These are phyloP conservation scores for Sarocladium oryzae DNA, from an alignment of 2,329 filamentous ascomycete species.

Conservation along the genomic window DNA sequence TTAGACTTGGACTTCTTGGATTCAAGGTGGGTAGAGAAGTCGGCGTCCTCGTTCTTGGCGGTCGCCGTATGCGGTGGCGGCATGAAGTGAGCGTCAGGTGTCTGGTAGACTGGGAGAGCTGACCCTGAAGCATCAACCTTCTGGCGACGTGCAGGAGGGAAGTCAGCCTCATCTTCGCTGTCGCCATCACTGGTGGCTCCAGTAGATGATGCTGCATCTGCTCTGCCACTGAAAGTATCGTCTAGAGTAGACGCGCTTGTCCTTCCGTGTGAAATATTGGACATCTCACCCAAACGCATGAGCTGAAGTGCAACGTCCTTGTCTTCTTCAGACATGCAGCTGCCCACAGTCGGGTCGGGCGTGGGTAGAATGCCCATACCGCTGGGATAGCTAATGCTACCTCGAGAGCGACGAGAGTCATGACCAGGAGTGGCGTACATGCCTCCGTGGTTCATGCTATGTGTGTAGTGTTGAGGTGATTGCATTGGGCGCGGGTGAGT, in stretches of 20 bases:
- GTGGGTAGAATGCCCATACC: slow-evolving; percentile 67
- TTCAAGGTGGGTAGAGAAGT: slow-evolving; percentile 26
- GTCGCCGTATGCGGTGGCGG: slow-evolving; percentile 38
- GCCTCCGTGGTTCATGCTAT: slow-evolving; percentile 38
- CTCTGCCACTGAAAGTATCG: slow-evolving; percentile 85
- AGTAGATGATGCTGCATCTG: slow-evolving; percentile 77
- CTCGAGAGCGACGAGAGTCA: slow-evolving; percentile 60
- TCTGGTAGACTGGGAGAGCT: slow-evolving; percentile 42
- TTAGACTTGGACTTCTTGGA: slow-evolving; percentile 32
- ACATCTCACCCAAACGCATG: slow-evolving; percentile 91
- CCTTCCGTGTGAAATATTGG: slow-evolving; percentile 81
- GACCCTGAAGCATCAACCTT: slow-evolving; percentile 41
- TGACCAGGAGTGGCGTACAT: slow-evolving; percentile 60
- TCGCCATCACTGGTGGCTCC: slow-evolving; percentile 77
- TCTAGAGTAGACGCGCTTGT: slow-evolving; percentile 91
- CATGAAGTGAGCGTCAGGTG: slow-evolving; percentile 46
- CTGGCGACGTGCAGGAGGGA: slow-evolving; percentile 52
- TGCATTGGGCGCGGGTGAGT: slow-evolving; percentile 70
- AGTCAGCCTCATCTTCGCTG: slow-evolving; percentile 57
- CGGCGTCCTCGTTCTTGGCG: slow-evolving; percentile 28
- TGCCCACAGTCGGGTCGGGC: slow-evolving; percentile 93
- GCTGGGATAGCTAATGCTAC: slow-evolving; percentile 47
- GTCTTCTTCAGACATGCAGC: slow-evolving; percentile 92
- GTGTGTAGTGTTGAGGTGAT: slow-evolving; percentile 71
- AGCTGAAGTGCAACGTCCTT: slow-evolving; percentile 93